Evolutionary conservation across 805 yeast species (phyloP), one percentile per base, ranked within the genome.

Genomic region (Spathaspora sp.): DNA sequence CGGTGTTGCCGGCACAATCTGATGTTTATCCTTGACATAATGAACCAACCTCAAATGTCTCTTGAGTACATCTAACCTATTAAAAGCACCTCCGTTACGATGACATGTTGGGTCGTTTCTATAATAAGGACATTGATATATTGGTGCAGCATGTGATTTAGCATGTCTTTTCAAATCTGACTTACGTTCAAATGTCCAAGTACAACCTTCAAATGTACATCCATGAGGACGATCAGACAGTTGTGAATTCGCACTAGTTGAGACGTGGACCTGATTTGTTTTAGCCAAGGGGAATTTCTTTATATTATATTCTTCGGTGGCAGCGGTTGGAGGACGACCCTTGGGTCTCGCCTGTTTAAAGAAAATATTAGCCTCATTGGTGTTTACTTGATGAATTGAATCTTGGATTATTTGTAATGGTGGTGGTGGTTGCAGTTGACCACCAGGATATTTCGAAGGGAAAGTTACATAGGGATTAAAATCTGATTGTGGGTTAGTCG

Each of bases 71-170:
- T 87, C 94, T 53, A 86, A 67, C 44, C 94, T 73, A 59, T 82
- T 83, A 67, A 87, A 87, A 0, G 89, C 80, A 14, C 93, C 92
- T 18, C 87, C 89, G 56, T 85, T 86, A 50, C 87, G 75, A 64
- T 87, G 94, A 63, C 92, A 87, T 6, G 87, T 79, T 3, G 85
- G 82, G 57, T 83, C 87, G 23, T 76, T 72, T 50, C 75, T 75
- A 87, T 88, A 86, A 67, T 76, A 87, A 2, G 93, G 93, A 62
- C 93, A 87, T 55, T 80, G 85, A 60, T 82, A 82, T 52, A 76
- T 76, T 2, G 92, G 92, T 47, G 79, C 76, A 43, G 77, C 75
- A 61, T 87, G 93, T 2, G 89, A 83, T 55, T 85, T 77, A 17
- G 77, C 56, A 60, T 87, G 93, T 49, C 93, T 75, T 43, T 87